phyloP scores from a whole-genome alignment of 495 filamentous ascomycete species.

The Apodospora peruviana region DNA sequence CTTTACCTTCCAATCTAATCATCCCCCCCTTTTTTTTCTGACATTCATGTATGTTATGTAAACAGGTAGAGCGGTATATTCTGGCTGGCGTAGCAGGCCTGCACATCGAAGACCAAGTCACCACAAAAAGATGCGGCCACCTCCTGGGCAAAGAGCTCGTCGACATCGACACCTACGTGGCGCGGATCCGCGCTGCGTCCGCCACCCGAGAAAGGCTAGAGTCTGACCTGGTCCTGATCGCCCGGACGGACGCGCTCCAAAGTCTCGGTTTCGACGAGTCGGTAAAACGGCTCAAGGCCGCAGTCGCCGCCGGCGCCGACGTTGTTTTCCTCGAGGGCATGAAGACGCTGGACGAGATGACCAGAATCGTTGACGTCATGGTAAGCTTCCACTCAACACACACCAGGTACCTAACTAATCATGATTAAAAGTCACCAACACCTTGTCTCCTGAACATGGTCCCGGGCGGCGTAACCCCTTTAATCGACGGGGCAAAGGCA shows the following conservation, averaged over 20 bases:
- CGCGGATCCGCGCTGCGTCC: constrained; percentile 47
- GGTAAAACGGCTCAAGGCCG: constrained; percentile 48
- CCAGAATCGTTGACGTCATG: constrained; percentile 1
- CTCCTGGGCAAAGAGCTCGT: constrained; percentile 59
- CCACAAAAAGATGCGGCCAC: constrained; percentile 62
- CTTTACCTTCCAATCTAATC: constrained; percentile 21
- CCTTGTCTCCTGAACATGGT: constrained; percentile 63
- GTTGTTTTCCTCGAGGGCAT: constrained; percentile 62
- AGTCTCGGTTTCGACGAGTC: constrained; percentile 58
- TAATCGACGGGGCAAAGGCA: constrained; percentile 51
- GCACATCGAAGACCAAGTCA: constrained; percentile 68
- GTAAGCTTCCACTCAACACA: too few relatives aligned
- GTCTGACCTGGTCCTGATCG: constrained; percentile 62
- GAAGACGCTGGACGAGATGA: constrained; percentile 45
- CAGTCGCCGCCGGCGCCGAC: constrained; percentile 56
- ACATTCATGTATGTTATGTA: constrained; percentile 2
- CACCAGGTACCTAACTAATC: too few relatives aligned
- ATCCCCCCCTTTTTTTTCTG: background rate
- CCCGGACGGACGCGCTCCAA: constrained; percentile 64
- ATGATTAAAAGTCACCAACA: too few relatives aligned
- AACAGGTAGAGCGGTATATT: constrained; percentile 57
- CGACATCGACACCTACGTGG: constrained; percentile 41
- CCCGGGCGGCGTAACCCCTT: constrained; percentile 52
- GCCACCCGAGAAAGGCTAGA: constrained; percentile 28
- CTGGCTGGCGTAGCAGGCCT: constrained; percentile 64